These are phyloP conservation scores for Garcia nutans DNA, from an alignment of 345 rosid genomes.

Conservation along the genomic window DNA sequence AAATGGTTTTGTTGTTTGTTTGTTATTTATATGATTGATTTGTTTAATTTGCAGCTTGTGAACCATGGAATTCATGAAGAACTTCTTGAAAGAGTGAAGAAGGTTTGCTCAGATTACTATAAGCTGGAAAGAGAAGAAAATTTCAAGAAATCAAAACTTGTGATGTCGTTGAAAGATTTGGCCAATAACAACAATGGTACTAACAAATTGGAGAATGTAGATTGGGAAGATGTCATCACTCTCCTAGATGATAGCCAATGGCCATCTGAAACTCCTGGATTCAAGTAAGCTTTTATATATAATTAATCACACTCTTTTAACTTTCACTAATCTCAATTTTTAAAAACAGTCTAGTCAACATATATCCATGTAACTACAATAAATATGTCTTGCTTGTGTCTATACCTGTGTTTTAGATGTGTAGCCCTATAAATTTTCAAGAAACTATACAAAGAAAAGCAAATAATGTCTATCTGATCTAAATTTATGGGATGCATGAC, in stretches of 20 bases:
- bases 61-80: constrained; percentile 81
- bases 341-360: no score
- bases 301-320: no score
- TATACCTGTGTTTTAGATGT: no score
- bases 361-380: no score
- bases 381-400: no score
- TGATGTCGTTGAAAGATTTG: constrained; percentile 49
- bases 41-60: constrained; percentile 46
- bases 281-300: constrained; percentile 51
- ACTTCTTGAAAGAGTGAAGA: constrained; percentile 72
- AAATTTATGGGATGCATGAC: not conserved
- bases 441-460: not conserved
- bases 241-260: constrained; percentile 63
- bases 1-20: not conserved
- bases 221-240: constrained; percentile 87
- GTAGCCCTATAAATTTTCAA: not conserved
- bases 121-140: constrained; percentile 66
- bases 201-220: constrained; percentile 53
- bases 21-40: not conserved
- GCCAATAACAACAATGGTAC: constrained; percentile 39
- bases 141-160: constrained; percentile 53
- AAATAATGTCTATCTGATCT: not conserved
- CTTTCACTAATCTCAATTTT: no score
- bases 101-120: constrained; percentile 50
- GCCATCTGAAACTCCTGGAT: constrained; percentile 54